Base-by-base conservation (phyloP, 2,329 filamentous ascomycete species). In the Exophiala mesophila region DNA sequence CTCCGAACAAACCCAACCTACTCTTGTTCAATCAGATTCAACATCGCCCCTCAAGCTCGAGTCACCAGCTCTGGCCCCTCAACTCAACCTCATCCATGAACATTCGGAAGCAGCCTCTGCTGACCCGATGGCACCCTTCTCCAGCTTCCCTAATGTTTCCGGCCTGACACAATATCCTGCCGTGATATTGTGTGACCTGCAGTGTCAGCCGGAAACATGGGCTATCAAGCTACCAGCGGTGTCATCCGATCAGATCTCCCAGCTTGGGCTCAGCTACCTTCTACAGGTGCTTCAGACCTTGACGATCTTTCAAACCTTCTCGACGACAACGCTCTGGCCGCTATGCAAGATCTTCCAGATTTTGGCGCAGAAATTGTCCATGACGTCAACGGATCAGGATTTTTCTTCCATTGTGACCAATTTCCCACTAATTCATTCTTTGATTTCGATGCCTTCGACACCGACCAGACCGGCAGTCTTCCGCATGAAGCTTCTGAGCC, bases 91-190 rank as follows among this genome's bases (percentile, higher is more conserved):
- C 33, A 46, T 49, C 39, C 41, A 46, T 20, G 46, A 49, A 40
- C 26, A 66, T 58, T 41, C 55, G 63, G 45, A 62, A 63, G 53
- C 60, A 63, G 55, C 62, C 62, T 54, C 63, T 60, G 63, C 64
- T 67, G 62, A 65, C 67, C 65, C 47, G 33, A 49, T 44, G 38
- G 26, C 45, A 26, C 36, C 44, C 35, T 45, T 44, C 18, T 23
- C 42, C 21, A 47, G 42, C 46, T 50, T 52, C 36, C 33, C 45
- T 23, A 29, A 36, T 13, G 50, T 52, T 71, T 77, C 85, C 80
- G 87, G 94, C 78, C 72, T 80, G 92, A 92, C 89, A 96, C 92
- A 96, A 96, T 89, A 94, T 95, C 89, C 92, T 97, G 92, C 92
- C 77, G 92, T 78, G 89, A 83, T 96, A 90, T 96, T 97, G 92